Percentiles rank a stretch among this genome's conserved stretches.
These are phyloP conservation scores for Mycena metata DNA, from an alignment of 768 basidiomycete species.

Conservation along the genomic window DNA sequence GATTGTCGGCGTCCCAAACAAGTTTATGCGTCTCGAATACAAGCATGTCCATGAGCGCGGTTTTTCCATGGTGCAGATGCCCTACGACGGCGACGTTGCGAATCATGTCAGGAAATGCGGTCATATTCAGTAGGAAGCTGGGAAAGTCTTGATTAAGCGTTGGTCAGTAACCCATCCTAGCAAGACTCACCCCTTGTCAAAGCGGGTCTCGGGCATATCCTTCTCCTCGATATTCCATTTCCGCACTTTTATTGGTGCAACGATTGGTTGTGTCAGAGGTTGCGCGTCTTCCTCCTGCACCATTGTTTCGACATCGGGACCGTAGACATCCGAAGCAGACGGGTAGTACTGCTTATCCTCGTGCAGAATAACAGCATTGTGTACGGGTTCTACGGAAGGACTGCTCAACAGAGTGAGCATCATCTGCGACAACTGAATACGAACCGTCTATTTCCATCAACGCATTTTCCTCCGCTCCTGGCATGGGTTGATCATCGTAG, in stretches of 20 bases:
- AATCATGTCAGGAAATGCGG: conserved; percentile 92
- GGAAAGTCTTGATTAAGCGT: conserved; percentile 18
- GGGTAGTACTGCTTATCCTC: conserved; percentile 99
- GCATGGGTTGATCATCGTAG: conserved; percentile 79
- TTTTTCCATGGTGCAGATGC: conserved; percentile 98
- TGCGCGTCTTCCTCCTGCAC: conserved; percentile 99
- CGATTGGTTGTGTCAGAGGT: conserved; percentile 93
- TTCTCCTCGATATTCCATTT: conserved; percentile 97
- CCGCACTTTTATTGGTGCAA: conserved; percentile 94
- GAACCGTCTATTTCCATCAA: conserved; percentile 90
- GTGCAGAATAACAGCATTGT: conserved; percentile 90
- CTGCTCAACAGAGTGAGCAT: conserved; percentile 40
- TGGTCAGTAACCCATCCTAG: conserved; percentile 24
- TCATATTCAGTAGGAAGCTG: conserved; percentile 94
- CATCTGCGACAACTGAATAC: conserved; percentile 41
- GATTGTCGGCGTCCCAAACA: conserved; percentile 91
- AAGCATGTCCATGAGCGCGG: conserved; percentile 96
- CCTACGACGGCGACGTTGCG: conserved; percentile 97
- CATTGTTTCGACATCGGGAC: conserved; percentile 92
- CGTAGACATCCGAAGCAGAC: conserved; percentile 92
- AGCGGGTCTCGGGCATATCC: conserved; percentile 96
- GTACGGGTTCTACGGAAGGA: conserved; percentile 71
- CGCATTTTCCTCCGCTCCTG: conserved; percentile 67
- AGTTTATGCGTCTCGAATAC: conserved; percentile 97
- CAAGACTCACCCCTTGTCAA: conserved; percentile 88